Base-by-base conservation (phyloP, 1,139 yeast genomes). In the Blastobotrys aristatus region DNA sequence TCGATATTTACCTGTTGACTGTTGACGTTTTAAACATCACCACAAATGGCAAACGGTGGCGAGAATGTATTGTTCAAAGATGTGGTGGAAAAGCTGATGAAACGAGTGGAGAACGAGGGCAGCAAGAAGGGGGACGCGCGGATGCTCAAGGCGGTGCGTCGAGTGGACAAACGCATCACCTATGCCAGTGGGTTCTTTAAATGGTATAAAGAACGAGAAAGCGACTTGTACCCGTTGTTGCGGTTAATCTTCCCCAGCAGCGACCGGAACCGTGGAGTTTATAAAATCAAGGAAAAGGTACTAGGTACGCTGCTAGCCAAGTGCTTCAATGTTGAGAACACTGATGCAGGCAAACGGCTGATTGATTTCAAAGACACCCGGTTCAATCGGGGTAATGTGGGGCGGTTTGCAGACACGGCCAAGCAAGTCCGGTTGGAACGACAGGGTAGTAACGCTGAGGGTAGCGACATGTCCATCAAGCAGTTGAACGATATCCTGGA, bases 161-260 rank as follows among this genome's bases (percentile, higher is more conserved):
- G 13, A 7, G 33, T n/a, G 33, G 33, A 13, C 5, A 13, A 30
- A 26, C 13, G 30, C 30, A 26, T n/a, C n/a, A n/a, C n/a, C n/a
- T n/a, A n/a, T n/a, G 50, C 46, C 4, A 51, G 59, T 17, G 31
- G 63, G 14, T 90, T 86, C 61, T 70, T 85, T 41, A 63, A 68
- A 2, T 67, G 75, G 21, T 89, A 89, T 82, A 71, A 69, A 13
- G 77, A 78, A 29, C 83, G 86, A 2, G 96, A 96, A 0, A 63
- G 72, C 29, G 81, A 89, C 61, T 73, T 88, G 4, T 82, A 74
- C 56, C 92, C 94, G 0, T 80, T 82, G 0, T 71, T 85, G 13
- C 67, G 81, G 33, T 68, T 89, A 39, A 70, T 42, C 7, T 51
- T 69, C 67, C 50, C 61, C 61, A 33, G 59, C 62, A 75, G 74